Percentiles rank a stretch among this genome's conserved stretches.
Conservation (phyloP, 2,329 filamentous ascomycete genomes). For the Daldinia sp. region DNA sequence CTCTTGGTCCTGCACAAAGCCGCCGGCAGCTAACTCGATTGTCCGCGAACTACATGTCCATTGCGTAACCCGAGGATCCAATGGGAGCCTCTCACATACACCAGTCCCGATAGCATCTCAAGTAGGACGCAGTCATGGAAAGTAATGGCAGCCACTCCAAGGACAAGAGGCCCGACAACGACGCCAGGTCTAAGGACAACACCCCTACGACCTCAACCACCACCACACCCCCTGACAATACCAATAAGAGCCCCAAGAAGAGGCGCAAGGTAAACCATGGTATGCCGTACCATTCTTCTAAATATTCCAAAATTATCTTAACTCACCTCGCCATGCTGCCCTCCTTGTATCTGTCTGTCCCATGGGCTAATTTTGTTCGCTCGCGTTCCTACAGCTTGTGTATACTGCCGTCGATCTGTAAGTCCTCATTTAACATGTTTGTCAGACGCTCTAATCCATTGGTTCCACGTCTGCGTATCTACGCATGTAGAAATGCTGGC, state of each 20-base stretch:
- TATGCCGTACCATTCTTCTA: constrained; percentile 61
- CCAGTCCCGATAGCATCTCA: constrained; percentile 53
- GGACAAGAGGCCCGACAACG: constrained; percentile 56
- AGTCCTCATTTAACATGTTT: constrained; percentile 61
- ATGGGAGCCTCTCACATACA: constrained; percentile 56
- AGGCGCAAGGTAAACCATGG: constrained; percentile 91
- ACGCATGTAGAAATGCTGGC: constrained; percentile 39
- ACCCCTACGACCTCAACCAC: constrained; percentile 48
- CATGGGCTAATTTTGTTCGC: constrained; percentile 56
- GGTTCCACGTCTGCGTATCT: constrained; percentile 50
- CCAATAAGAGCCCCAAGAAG: constrained; percentile 77
- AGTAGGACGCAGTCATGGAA: constrained; percentile 50
- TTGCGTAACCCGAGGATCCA: constrained; percentile 60
- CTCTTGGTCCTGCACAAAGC: constrained; percentile 57
- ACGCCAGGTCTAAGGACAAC: constrained; percentile 54
- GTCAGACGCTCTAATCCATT: constrained; percentile 48
- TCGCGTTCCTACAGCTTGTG: constrained; percentile 75
- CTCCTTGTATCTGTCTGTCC: constrained; percentile 41
- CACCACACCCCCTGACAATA: constrained; percentile 51
- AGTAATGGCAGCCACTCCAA: constrained; percentile 55
- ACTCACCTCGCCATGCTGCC: constrained; percentile 29
- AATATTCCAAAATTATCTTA: constrained; percentile 39
- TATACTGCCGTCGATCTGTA: constrained; percentile 91
- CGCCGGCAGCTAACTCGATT: constrained; percentile 56
- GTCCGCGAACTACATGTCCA: constrained; percentile 57